Evolutionary conservation across 768 basidiomycete genomes (phyloP).

Genomic region (Omphalotus guepiniiformis): DNA sequence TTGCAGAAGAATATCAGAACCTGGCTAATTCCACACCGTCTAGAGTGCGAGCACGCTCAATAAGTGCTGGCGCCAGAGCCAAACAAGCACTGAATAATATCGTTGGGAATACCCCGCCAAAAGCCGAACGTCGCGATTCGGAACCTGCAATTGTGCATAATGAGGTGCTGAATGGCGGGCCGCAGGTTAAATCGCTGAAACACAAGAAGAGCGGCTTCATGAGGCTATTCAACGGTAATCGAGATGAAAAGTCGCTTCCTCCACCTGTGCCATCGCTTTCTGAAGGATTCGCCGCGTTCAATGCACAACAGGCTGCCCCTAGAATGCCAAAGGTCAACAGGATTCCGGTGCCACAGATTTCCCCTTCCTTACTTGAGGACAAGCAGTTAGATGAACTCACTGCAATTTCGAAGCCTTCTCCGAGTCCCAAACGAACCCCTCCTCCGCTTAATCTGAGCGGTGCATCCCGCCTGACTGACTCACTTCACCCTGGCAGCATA

Average conservation of each 20-base stretch:
- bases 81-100: constrained; percentile 44
- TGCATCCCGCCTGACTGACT: constrained; percentile 21
- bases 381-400: constrained; percentile 14
- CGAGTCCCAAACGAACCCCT: constrained; percentile 32
- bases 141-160: constrained; percentile 26
- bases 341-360: constrained; percentile 39
- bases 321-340: constrained; percentile 28
- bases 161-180: constrained; percentile 12
- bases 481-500: constrained; percentile 13
- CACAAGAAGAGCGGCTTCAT: constrained; percentile 85
- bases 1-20: constrained; percentile 25
- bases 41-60: constrained; percentile 52
- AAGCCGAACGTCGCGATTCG: constrained; percentile 39
- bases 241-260: constrained; percentile 40
- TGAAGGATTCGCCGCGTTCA: constrained; percentile 30
- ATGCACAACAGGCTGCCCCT: constrained; percentile 17
- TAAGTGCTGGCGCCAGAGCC: constrained; percentile 54
- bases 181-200: constrained; percentile 51
- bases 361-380: constrained; percentile 28
- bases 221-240: constrained; percentile 63
- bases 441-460: constrained; percentile 41
- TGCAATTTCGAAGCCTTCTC: constrained; percentile 8
- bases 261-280: constrained; percentile 56
- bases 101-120: constrained; percentile 30
- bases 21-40: constrained; percentile 19